Evolutionary conservation across 345 rosid species (phyloP), one percentile per base, ranked within the genome.

Genomic region (Combretum micranthum): DNA sequence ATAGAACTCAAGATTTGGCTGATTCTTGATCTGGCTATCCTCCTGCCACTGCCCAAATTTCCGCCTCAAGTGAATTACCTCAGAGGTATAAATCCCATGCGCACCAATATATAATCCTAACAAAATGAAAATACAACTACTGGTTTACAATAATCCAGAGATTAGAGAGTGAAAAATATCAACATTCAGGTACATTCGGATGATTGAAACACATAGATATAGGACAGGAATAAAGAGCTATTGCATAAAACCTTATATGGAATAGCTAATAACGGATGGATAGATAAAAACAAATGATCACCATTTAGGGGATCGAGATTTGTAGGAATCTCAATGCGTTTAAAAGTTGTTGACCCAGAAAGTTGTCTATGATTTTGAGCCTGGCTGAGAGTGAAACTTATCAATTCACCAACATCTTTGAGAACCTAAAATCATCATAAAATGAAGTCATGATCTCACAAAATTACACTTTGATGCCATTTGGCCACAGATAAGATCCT

Each of bases 11-110:
- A 88, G 83, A 74, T 80, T 72, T 4, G 73, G 42, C 60, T 79
- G 57, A 64, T 81, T 82, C 79, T 77, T 77, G 48, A 65, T 80
- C 55, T 64, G 71, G 61, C 50, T 62, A 45, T 82, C 86, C 59
- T 82, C 87, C 77, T 69, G 80, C 98, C 96, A 92, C 59, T 86
- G 92, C 53, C 98, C 96, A 74, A 80, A 80, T 76, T 84, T 92
- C 47, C 75, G 87, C 68, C n/a, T 83, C 74, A 92, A 72, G 53
- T 81, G 84, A 65, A 92, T 88, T 47, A 92, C 95, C 74, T 88
- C 95, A 42, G 98, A 92, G 39, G 84, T 72, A 77, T 81, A 78
- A 64, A 84, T 78, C 49, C 98, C 93, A 65, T 84, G 90, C 21
- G 89, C 82, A 47, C 96, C 96, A 71, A 92, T 73, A 66, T 92